Conservation (phyloP, 208 protist genomes). For the Leishmania major region DNA sequence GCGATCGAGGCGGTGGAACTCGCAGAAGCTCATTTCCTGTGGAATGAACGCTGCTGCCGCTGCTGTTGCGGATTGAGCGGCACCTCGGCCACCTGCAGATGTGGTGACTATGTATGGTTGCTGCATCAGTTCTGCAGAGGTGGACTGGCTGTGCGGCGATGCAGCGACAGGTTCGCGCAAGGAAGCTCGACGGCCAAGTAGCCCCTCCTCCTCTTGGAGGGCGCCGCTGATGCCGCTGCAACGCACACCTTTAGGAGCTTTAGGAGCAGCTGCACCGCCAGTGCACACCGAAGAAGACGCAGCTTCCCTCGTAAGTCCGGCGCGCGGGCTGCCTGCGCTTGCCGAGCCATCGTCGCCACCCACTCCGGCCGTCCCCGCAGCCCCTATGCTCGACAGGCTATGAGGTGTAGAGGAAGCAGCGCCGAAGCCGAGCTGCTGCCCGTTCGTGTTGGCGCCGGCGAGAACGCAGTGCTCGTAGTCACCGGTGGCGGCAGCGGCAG, state of each 20-base stretch:
- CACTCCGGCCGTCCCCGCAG: not conserved
- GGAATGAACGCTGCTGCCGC: not conserved
- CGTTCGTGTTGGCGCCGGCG: not conserved
- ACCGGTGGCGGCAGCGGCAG: not conserved
- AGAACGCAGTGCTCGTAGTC: not conserved
- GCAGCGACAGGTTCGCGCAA: slow-evolving; percentile 1
- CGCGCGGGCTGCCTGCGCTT: not conserved
- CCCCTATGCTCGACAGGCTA: not conserved
- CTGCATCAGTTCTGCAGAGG: not conserved
- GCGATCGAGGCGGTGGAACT: slow-evolving; percentile 24
- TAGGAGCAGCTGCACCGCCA: not conserved
- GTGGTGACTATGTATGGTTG: not conserved
- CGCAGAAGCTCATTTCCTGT: slow-evolving; percentile 17
- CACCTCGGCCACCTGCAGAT: not conserved
- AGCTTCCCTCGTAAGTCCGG: not conserved
- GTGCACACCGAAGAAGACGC: not conserved
- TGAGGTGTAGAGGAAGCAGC: not conserved
- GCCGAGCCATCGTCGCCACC: not conserved
- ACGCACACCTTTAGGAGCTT: not conserved
- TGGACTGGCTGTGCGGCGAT: not conserved
- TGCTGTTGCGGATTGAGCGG: not conserved
- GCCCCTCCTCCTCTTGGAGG: not conserved
- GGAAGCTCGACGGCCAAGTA: not conserved
- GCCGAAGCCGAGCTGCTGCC: not conserved
- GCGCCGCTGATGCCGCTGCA: not conserved